Evolutionary conservation across 768 basidiomycete genomes (phyloP).

Genomic region (Pholiota conissans): DNA sequence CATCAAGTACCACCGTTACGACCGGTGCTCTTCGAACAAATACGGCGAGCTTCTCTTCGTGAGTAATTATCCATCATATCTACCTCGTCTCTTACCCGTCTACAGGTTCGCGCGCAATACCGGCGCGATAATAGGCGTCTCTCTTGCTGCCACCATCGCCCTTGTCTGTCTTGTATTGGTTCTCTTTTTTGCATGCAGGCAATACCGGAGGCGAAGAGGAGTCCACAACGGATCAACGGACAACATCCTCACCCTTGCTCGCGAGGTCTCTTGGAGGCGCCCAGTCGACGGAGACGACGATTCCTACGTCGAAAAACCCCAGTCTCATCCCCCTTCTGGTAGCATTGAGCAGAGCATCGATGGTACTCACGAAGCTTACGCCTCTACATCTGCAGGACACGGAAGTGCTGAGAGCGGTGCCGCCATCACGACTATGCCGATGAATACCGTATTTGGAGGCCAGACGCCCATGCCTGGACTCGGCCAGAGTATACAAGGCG

Average conservation of each 20-base stretch:
- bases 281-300: conserved; percentile 33
- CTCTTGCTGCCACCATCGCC: conserved; percentile 22
- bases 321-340: not conserved
- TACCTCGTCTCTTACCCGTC: not conserved
- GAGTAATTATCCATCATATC: not conserved
- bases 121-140: conserved; percentile 38
- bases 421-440: conserved; percentile 5
- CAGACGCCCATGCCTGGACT: conserved; percentile 19
- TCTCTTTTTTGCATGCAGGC: conserved; percentile 32
- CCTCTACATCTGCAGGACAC: conserved; percentile 3
- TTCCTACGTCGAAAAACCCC: conserved; percentile 9
- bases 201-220: conserved; percentile 22
- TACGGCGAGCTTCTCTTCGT: not conserved
- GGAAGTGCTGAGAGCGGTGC: conserved; percentile 25
- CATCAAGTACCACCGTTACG: not conserved
- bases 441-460: conserved; percentile 21
- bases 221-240: conserved; percentile 19
- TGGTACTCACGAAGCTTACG: not conserved
- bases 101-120: conserved; percentile 37
- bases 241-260: conserved; percentile 19
- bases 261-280: conserved; percentile 26
- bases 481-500: conserved; percentile 9
- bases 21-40: not conserved
- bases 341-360: not conserved
- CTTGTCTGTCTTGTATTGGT: conserved; percentile 9